A percentile compares a stretch with the other conserved stretches of the same genome.
Evolutionary conservation across 139 green algal species (phyloP).

Genomic region (Medakamo hakoo): DNA sequence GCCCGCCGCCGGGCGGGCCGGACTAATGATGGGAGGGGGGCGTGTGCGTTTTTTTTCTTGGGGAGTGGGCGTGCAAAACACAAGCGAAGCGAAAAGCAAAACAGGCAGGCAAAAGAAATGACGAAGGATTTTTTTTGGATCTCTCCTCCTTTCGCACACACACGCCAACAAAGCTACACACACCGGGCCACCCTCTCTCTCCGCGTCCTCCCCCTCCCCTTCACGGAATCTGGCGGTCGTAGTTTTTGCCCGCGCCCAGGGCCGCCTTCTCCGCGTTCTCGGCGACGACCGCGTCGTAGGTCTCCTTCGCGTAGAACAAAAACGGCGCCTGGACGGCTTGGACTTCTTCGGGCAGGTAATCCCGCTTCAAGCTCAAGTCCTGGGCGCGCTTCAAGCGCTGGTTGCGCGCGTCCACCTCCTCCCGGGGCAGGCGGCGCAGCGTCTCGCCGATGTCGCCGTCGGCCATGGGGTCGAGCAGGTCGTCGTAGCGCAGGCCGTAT

Average conservation of each 20-base stretch:
- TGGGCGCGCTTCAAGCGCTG: conserved; percentile 82
- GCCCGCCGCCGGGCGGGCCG: too few species aligned
- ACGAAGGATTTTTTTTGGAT: neutral
- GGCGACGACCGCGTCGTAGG: conserved; percentile 19
- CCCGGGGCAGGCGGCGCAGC: conserved; percentile 66
- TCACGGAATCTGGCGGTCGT: conserved; percentile 52
- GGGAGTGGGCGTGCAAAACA: too few species aligned
- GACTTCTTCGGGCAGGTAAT: conserved; percentile 64
- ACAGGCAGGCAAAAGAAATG: neutral
- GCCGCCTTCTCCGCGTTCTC: conserved; percentile 30
- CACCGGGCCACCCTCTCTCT: too few species aligned
- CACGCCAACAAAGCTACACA: too few species aligned
- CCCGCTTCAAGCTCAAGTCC: conserved; percentile 86
- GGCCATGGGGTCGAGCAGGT: neutral
- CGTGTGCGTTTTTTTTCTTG: neutral
- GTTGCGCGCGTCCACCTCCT: conserved; percentile 76
- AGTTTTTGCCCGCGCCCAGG: conserved; percentile 37
- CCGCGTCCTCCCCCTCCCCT: too few species aligned
- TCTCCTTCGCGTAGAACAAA: conserved; percentile 48
- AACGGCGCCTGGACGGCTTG: conserved; percentile 84
- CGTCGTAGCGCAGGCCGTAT: conserved; percentile 86
- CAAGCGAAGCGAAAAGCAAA: too few species aligned
- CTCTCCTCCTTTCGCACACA: neutral
- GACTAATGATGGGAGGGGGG: neutral
- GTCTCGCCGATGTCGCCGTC: conserved; percentile 80